Percentiles rank a stretch among this genome's conserved stretches.
Conservation (phyloP, 495 filamentous ascomycete species). For the Neurospora terricola region DNA sequence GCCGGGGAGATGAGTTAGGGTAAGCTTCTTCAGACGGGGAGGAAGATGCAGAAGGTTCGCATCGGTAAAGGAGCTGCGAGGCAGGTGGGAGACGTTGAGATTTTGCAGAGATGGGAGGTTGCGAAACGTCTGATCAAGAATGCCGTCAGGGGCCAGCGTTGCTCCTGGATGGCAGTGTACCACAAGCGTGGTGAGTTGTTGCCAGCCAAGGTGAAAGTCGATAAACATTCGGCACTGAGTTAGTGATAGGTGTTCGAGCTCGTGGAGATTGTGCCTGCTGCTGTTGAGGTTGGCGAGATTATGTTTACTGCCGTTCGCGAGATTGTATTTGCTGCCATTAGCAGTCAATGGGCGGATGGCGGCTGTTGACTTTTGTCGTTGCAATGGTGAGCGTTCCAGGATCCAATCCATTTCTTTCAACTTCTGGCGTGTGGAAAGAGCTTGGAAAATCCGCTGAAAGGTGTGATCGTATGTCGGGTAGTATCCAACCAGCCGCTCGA, state of each 20-base stretch:
- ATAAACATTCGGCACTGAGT: conserved; percentile 60
- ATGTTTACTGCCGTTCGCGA: conserved; percentile 6
- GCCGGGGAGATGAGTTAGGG: conserved; percentile 66
- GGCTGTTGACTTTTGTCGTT: conserved; percentile 13
- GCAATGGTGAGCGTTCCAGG: conserved; percentile 34
- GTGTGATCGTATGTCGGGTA: conserved; percentile 61
- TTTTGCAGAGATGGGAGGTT: conserved; percentile 59
- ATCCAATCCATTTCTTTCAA: conserved; percentile 78
- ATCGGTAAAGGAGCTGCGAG: conserved; percentile 64
- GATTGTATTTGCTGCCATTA: background rate
- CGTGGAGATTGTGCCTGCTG: conserved; percentile 3
- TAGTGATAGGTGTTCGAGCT: conserved; percentile 45
- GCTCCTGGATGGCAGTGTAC: conserved; percentile 58
- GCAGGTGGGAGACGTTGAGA: conserved; percentile 66
- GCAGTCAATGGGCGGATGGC: background rate
- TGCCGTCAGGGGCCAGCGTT: conserved; percentile 52
- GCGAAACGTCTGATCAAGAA: conserved; percentile 56
- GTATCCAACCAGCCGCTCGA: conserved; percentile 65
- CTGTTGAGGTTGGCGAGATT: background rate
- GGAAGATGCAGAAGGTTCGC: conserved; percentile 59
- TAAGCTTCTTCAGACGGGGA: conserved; percentile 53
- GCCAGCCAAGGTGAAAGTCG: conserved; percentile 60
- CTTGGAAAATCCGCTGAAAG: conserved; percentile 66
- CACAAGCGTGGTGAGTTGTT: conserved; percentile 60
- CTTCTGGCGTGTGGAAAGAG: conserved; percentile 62